Evolutionary conservation across 106 monocot genomes (phyloP).

Genomic region (Xerophyta viscosa): DNA sequence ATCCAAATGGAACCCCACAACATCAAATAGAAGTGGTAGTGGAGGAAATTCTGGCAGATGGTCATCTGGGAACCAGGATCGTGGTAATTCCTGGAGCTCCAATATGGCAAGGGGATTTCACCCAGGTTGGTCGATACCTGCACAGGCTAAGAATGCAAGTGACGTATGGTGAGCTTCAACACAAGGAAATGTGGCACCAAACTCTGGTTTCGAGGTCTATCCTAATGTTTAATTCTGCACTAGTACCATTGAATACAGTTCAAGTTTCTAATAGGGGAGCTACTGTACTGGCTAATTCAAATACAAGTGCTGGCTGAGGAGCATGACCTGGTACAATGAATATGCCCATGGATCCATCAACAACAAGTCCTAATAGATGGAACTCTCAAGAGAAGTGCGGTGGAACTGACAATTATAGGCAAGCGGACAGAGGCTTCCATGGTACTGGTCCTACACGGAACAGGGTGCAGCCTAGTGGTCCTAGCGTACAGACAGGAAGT

Average conservation of each 20-base stretch:
- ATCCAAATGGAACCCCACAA: slow-evolving; percentile 9
- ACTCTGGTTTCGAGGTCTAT: slow-evolving; percentile 6
- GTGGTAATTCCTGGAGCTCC: slow-evolving; percentile 13
- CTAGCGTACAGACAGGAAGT: slow-evolving; percentile 14
- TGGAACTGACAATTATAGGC: slow-evolving; percentile 21
- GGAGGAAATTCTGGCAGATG: slow-evolving; percentile 19
- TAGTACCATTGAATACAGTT: slow-evolving; percentile 13
- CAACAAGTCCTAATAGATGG: slow-evolving; percentile 13
- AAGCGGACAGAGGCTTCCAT: slow-evolving; percentile 10
- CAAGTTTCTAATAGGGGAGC: slow-evolving; percentile 16
- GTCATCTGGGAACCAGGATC: slow-evolving; percentile 29
- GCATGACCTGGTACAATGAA: slow-evolving; percentile 22
- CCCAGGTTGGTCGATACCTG: slow-evolving; percentile 24
- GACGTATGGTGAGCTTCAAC: slow-evolving; percentile 13
- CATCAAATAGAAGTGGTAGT: slow-evolving; percentile 12
- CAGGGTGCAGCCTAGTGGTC: slow-evolving; percentile 11
- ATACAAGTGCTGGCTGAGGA: slow-evolving; percentile 12
- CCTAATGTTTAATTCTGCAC: slow-evolving; percentile 6
- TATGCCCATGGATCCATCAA: slow-evolving; percentile 18
- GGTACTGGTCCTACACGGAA: slow-evolving; percentile 11
- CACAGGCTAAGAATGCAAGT: slow-evolving; percentile 25
- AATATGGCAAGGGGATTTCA: slow-evolving; percentile 10
- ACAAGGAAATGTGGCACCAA: slow-evolving; percentile 9
- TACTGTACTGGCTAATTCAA: slow-evolving; percentile 12
- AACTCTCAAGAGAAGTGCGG: too few species aligned